Percentiles rank a stretch among this genome's conserved stretches.
Evolutionary conservation across 768 basidiomycete genomes (phyloP).

Genomic region (Mycena albidolilacea): DNA sequence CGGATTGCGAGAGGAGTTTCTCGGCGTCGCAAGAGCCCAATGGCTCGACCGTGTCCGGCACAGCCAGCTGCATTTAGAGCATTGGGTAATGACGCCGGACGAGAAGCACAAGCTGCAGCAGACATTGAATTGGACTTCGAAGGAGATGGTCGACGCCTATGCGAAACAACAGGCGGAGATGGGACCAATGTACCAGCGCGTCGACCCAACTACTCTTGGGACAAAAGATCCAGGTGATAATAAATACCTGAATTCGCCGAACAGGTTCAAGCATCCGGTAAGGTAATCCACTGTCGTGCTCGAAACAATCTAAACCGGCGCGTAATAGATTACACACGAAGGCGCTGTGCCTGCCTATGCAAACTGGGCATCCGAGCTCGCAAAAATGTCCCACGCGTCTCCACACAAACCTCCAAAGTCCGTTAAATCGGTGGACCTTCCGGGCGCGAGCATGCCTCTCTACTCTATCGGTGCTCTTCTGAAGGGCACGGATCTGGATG

Average conservation of each 20-base stretch:
- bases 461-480: slow-evolving; percentile 38
- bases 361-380: slow-evolving; percentile 34
- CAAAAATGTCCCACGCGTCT: slow-evolving; percentile 24
- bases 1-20: slow-evolving; percentile 27
- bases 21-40: slow-evolving; percentile 24
- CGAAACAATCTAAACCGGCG: background rate
- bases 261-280: slow-evolving; percentile 36
- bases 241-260: background rate
- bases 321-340: background rate
- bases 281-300: background rate
- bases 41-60: slow-evolving; percentile 38
- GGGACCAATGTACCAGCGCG: slow-evolving; percentile 34
- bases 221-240: slow-evolving; percentile 16
- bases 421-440: slow-evolving; percentile 28
- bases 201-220: slow-evolving; percentile 33
- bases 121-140: slow-evolving; percentile 30
- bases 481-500: slow-evolving; percentile 39
- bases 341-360: slow-evolving; percentile 23
- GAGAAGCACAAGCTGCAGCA: slow-evolving; percentile 34
- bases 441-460: slow-evolving; percentile 27
- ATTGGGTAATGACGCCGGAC: slow-evolving; percentile 40
- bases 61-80: slow-evolving; percentile 31
- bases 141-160: slow-evolving; percentile 39
- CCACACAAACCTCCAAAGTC: slow-evolving; percentile 18
- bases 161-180: slow-evolving; percentile 30